Evolutionary conservation across 495 filamentous ascomycete genomes (phyloP).

Genomic region (Aspergillus asperescens): DNA sequence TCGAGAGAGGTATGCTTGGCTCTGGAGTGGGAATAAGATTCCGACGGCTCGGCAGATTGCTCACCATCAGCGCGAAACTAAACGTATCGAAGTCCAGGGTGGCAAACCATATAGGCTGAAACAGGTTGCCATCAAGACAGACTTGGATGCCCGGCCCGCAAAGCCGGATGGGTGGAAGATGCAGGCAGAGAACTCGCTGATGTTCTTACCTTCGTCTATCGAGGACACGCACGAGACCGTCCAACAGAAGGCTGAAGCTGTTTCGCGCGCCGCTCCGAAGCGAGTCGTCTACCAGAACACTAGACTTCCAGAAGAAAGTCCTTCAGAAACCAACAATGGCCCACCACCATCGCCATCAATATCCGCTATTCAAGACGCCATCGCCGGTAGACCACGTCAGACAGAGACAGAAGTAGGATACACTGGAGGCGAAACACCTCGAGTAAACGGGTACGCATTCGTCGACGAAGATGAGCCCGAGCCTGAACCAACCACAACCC

Average conservation of each 20-base stretch:
- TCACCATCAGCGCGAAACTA: conserved; percentile 62
- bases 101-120: conserved; percentile 28
- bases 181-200: conserved; percentile 72
- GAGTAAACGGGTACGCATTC: conserved; percentile 89
- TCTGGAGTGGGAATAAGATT: conserved; percentile 84
- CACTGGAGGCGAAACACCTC: conserved; percentile 70
- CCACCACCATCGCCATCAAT: conserved; percentile 72
- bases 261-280: conserved; percentile 72
- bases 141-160: conserved; percentile 64
- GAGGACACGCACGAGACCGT: conserved; percentile 63
- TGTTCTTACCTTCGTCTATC: conserved; percentile 70
- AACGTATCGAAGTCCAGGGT: conserved; percentile 49
- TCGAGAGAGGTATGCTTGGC: conserved; percentile 77
- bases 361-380: conserved; percentile 81
- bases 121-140: conserved; percentile 47
- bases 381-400: conserved; percentile 64
- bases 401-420: conserved; percentile 63
- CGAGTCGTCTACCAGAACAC: conserved; percentile 81
- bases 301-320: conserved; percentile 46
- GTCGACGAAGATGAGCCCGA: conserved; percentile 74
- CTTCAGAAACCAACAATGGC: conserved; percentile 21
- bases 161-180: conserved; percentile 72
- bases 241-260: conserved; percentile 58
- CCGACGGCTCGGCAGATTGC: conserved; percentile 82
- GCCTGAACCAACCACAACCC: conserved; percentile 13